Evolutionary conservation across 1,139 yeast genomes (phyloP).

Genomic region (Yamadazyma atlantica): DNA sequence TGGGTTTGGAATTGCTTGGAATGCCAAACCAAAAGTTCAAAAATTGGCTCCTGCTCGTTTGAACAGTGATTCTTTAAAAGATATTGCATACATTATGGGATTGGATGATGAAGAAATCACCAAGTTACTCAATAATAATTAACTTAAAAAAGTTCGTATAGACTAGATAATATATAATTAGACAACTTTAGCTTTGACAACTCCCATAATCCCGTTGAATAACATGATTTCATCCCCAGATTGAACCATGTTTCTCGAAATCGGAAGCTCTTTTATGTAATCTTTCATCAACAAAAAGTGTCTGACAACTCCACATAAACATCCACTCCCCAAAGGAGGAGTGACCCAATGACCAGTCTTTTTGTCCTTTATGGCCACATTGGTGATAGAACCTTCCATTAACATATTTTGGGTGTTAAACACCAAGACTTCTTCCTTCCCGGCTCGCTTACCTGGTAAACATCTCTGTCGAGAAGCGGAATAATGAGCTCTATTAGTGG

Average conservation of each 20-base stretch:
- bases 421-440: conserved; percentile 66
- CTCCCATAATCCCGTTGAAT: conserved; percentile 85
- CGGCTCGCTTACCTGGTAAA: conserved; percentile 35
- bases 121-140: conserved; percentile 15
- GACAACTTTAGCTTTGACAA: conserved; percentile 54
- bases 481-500: conserved; percentile 71
- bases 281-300: conserved; percentile 59
- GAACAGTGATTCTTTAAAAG: conserved; percentile 68
- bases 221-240: conserved; percentile 68
- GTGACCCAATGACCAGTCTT: conserved; percentile 65
- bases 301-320: conserved; percentile 83
- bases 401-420: conserved; percentile 59
- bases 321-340: conserved; percentile 74
- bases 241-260: conserved; percentile 44
- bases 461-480: conserved; percentile 55
- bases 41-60: conserved; percentile 75
- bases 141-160: conserved; percentile 3
- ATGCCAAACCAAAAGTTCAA: conserved; percentile 94
- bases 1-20: conserved; percentile 96
- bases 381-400: conserved; percentile 86
- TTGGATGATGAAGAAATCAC: conserved; percentile 59
- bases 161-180: conserved; percentile 3
- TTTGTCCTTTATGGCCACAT: conserved; percentile 59
- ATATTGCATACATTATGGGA: conserved; percentile 80
- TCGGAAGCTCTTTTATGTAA: conserved; percentile 53